Conservation (phyloP, 2,329 filamentous ascomycete species). For the Sporothrix variecibatus region DNA sequence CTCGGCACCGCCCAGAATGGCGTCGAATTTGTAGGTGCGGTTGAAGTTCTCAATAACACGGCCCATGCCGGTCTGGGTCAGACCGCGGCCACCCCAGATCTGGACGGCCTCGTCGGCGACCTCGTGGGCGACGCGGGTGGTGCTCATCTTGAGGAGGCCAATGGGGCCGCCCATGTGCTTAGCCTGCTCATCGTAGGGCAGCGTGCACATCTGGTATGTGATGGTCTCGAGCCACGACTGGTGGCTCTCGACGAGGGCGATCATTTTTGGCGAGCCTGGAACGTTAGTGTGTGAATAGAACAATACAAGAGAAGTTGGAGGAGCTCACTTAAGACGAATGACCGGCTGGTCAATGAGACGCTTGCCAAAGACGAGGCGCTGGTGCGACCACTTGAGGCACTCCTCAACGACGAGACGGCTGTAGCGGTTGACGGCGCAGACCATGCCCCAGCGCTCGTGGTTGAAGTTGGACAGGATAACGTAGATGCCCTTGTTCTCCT, state of each 20-base stretch:
- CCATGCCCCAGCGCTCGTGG: slow-evolving; percentile 81
- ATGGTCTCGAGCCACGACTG: slow-evolving; percentile 84
- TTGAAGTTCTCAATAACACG: slow-evolving; percentile 81
- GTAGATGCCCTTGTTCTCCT: slow-evolving; percentile 83
- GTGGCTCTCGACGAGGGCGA: slow-evolving; percentile 76
- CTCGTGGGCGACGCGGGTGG: slow-evolving; percentile 76
- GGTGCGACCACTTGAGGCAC: slow-evolving; percentile 85
- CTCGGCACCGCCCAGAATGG: slow-evolving; percentile 77
- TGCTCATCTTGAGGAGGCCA: slow-evolving; percentile 76
- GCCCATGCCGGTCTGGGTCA: slow-evolving; percentile 84
- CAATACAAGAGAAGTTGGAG: not conserved
- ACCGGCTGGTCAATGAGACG: slow-evolving; percentile 80
- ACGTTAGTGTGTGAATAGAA: slow-evolving; percentile 52
- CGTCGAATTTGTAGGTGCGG: slow-evolving; percentile 79
- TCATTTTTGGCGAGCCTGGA: slow-evolving; percentile 83
- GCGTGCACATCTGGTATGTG: slow-evolving; percentile 85
- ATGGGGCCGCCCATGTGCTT: slow-evolving; percentile 78
- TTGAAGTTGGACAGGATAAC: slow-evolving; percentile 88
- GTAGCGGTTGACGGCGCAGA: slow-evolving; percentile 64
- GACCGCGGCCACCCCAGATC: slow-evolving; percentile 79
- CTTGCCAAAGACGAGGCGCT: slow-evolving; percentile 82
- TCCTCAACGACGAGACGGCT: slow-evolving; percentile 75
- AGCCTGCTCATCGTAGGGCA: slow-evolving; percentile 76
- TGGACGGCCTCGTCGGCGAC: slow-evolving; percentile 82
- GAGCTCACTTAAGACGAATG: slow-evolving; percentile 72